phyloP scores from a whole-genome alignment of 225 moss, liverwort and hornwort species.

The Thuidium tamariscinum region DNA sequence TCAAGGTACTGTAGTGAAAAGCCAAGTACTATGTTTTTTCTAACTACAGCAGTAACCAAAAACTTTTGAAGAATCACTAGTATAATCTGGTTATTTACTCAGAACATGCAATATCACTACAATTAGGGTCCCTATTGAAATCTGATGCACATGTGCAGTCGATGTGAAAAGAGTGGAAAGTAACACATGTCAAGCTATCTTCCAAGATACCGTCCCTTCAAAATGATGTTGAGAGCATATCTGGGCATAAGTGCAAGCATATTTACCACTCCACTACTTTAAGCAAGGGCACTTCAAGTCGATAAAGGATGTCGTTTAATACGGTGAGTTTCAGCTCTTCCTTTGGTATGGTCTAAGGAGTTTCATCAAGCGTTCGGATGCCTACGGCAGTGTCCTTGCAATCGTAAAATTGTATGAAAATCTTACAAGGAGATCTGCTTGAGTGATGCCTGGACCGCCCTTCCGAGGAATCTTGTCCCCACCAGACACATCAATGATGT shows the following conservation, averaged over 20 bases:
- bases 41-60: background rate
- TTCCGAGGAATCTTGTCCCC: slow-evolving; percentile 98
- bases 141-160: background rate
- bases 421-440: slow-evolving; percentile 93
- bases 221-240: background rate
- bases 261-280: background rate
- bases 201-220: background rate
- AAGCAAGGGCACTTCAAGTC: background rate
- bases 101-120: background rate
- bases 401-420: background rate
- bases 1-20: background rate
- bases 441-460: slow-evolving; percentile 97
- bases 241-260: background rate
- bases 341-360: background rate
- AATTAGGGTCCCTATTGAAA: background rate
- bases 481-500: slow-evolving; percentile 97
- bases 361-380: background rate
- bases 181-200: background rate
- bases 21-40: background rate
- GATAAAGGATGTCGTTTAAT: background rate
- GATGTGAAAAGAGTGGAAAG: background rate
- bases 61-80: background rate
- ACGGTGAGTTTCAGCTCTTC: background rate
- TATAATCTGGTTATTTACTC: background rate
- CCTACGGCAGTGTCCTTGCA: background rate